phyloP scores from a whole-genome alignment of 2,329 filamentous ascomycete species.

The Ambrosiella xylebori region DNA sequence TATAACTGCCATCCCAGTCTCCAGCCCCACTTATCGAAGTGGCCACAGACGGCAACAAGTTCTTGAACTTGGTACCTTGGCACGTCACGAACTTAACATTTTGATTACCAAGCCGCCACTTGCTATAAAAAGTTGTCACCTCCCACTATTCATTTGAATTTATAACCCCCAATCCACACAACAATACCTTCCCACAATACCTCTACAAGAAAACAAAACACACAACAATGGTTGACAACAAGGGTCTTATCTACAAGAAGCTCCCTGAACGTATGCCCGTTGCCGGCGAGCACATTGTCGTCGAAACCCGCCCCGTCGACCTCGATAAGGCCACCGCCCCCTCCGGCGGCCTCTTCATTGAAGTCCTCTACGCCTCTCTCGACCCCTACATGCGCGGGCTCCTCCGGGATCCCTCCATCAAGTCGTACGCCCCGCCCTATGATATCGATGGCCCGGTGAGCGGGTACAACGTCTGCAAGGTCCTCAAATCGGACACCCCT shows the following conservation, averaged over 20 bases:
- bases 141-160: no score
- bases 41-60: no score
- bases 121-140: no score
- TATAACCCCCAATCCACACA: background rate
- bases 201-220: background rate
- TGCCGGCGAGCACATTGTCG: slow-evolving; percentile 48
- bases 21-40: no score
- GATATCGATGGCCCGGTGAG: slow-evolving; percentile 43
- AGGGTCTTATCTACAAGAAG: slow-evolving; percentile 56
- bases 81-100: no score
- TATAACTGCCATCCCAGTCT: no score
- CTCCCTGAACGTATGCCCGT: slow-evolving; percentile 50
- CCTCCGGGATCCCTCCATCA: slow-evolving; percentile 47
- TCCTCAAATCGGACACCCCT: slow-evolving; percentile 49
- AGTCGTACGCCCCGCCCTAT: slow-evolving; percentile 42
- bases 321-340: slow-evolving; percentile 36
- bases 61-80: no score
- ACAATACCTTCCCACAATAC: background rate
- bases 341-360: slow-evolving; percentile 48
- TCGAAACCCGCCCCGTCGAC: slow-evolving; percentile 54
- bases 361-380: slow-evolving; percentile 58
- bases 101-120: no score
- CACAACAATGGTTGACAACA: slow-evolving; percentile 37
- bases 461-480: slow-evolving; percentile 47
- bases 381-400: slow-evolving; percentile 73